Base-by-base conservation (phyloP, 164 flowering plant genomes). In the Liquidambar formosana region DNA sequence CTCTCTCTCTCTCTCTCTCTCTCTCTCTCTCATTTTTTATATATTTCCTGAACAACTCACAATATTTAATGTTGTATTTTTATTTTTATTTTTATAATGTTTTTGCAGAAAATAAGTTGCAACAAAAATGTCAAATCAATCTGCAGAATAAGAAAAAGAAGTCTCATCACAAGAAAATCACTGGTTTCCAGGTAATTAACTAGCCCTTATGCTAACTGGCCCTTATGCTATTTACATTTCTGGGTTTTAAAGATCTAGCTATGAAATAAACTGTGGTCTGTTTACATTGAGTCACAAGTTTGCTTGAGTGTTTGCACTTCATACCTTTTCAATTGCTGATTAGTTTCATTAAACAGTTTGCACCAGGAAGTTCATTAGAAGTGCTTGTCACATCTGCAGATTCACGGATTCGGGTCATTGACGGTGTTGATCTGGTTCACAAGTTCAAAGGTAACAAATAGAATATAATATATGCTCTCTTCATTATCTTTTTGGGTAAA, bases 331-430 rank as follows among this genome's bases (percentile, higher is more conserved):
- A 19, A 19, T 65, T 75, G 73, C 80, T 83, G 68, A 72, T 68
- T 21, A 64, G 33, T 75, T 69, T 43, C 33, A 54, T 15, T 65
- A 2, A 60, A 74, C 89, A 96, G 99, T 96, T 92, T 84, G 83
- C 87, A 9, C 97, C 97, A 28, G 95, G 97, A 75, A 96, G 95
- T 75, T 83, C 88, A 62, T 84, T 98, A 57, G 98, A 96, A 85
- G 96, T 92, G 74, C 86, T 96, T 15, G 75, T 96, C 51, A 93
- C 99, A 57, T 90, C 98, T 51, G 96, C 98, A 53, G 99, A 96
- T 85, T 96, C 98, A 48, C 84, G 97, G 70, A 70, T 96, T 69
- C 87, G 99, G 52, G 94, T 96, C 66, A 73, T 96, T 77, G 91
- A 93, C 71, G 91, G 92, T 73, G 74, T 72, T 73, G 97, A 93